phyloP scores from a whole-genome alignment of 1,284 basidiomycete genomes.

The Irpex sp. region DNA sequence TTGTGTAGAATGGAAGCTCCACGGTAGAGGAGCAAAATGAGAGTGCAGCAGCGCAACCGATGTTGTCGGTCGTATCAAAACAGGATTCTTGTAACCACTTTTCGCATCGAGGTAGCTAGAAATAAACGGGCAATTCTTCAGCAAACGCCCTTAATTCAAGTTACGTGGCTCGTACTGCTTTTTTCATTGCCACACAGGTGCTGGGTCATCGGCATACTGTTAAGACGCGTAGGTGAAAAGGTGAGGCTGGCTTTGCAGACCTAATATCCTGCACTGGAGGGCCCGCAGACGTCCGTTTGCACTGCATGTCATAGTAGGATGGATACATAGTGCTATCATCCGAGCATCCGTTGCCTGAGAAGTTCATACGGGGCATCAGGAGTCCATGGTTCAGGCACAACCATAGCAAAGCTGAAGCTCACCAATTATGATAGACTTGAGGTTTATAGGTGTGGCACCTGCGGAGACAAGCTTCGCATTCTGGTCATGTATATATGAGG shows the following conservation, averaged over 20 bases:
- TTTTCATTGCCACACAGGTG: conserved; percentile 29
- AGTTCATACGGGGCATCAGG: not conserved
- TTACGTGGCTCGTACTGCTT: conserved; percentile 27
- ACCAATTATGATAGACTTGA: conserved; percentile 80
- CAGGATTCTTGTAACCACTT: conserved; percentile 8
- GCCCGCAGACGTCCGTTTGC: conserved; percentile 22
- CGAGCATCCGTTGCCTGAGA: conserved; percentile 43
- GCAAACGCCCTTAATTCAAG: not conserved
- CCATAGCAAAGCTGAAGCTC: conserved; percentile 18
- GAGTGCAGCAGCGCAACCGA: conserved; percentile 9
- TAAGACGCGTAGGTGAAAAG: not conserved
- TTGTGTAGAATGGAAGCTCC: conserved; percentile 1
- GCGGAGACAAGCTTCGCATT: conserved; percentile 54
- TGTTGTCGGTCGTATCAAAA: conserved; percentile 4
- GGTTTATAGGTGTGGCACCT: conserved; percentile 70
- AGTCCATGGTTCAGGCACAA: not conserved
- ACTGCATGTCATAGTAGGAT: conserved; percentile 32
- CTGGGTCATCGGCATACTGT: conserved; percentile 6
- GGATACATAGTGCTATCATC: conserved; percentile 21
- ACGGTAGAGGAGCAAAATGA: conserved; percentile 7
- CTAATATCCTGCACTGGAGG: conserved; percentile 24
- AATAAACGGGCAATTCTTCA: not conserved
- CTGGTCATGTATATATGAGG: conserved; percentile 47
- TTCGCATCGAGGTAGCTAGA: conserved; percentile 9
- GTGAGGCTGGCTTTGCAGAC: conserved; percentile 3